Evolutionary conservation across 352 stramenopile genomes (phyloP).

Genomic region (Pythium vanterpoolii): DNA sequence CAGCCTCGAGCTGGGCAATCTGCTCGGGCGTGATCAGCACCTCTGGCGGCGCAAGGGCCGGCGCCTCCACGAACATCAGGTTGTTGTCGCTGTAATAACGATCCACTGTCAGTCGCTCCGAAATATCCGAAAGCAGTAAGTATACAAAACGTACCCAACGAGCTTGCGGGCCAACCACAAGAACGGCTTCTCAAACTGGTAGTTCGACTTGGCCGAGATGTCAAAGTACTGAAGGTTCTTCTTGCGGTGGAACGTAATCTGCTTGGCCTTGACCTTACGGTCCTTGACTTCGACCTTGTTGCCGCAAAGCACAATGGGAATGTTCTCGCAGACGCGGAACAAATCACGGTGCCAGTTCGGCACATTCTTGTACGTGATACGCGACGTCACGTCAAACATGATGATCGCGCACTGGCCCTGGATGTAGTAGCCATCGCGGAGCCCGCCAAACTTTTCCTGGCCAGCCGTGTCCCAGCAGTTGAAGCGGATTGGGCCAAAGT

Average conservation of each 20-base stretch:
- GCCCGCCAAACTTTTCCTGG: slow-evolving; percentile 98
- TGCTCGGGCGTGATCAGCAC: slow-evolving; percentile 94
- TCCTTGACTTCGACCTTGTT: slow-evolving; percentile 99
- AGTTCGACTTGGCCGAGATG: slow-evolving; percentile 99
- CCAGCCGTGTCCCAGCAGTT: slow-evolving; percentile 99
- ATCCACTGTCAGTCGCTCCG: slow-evolving; percentile 5
- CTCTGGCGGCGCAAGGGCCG: slow-evolving; percentile 95
- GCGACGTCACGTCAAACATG: slow-evolving; percentile 99
- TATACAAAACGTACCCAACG: slow-evolving; percentile 71
- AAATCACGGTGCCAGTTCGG: slow-evolving; percentile 99
- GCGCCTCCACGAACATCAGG: slow-evolving; percentile 98
- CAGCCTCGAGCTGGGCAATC: slow-evolving; percentile 90
- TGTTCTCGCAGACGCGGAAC: slow-evolving; percentile 99
- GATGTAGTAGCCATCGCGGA: slow-evolving; percentile 98
- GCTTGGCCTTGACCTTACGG: slow-evolving; percentile 99
- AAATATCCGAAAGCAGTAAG: background rate
- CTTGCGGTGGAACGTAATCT: slow-evolving; percentile 99
- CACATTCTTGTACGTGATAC: slow-evolving; percentile 99
- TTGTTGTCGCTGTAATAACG: slow-evolving; percentile 89
- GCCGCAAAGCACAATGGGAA: slow-evolving; percentile 98
- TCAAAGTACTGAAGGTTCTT: slow-evolving; percentile 99
- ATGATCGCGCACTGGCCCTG: slow-evolving; percentile 99
- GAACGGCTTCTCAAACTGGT: slow-evolving; percentile 99
- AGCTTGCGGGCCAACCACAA: slow-evolving; percentile 99
- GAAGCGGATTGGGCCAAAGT: slow-evolving; percentile 99